Evolutionary conservation across 2,329 filamentous ascomycete genomes (phyloP).

Genomic region (Botryotinia globosa): DNA sequence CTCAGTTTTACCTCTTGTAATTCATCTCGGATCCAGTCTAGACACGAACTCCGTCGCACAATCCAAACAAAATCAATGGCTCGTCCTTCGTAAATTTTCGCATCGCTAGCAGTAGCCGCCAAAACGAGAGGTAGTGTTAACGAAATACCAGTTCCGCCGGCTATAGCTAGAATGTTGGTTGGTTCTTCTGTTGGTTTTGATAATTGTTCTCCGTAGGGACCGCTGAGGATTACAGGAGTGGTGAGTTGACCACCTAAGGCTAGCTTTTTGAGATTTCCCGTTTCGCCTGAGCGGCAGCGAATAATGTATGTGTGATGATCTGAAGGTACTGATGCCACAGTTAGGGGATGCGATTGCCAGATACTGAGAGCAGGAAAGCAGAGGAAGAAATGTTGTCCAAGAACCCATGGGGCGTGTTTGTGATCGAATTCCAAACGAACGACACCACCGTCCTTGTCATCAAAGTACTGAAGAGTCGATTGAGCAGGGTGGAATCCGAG

Average conservation of each 20-base stretch:
- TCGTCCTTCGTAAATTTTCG: constrained; percentile 3
- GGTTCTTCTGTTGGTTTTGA: constrained; percentile 39
- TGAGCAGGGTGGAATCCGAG: constrained; percentile 16
- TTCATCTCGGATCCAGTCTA: constrained; percentile 58
- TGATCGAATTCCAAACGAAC: constrained; percentile 65
- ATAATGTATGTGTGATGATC: constrained; percentile 55
- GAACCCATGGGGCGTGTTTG: constrained; percentile 61
- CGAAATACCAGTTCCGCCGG: constrained; percentile 58
- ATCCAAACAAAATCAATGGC: constrained; percentile 64
- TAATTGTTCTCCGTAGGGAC: constrained; percentile 3
- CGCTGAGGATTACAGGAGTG: constrained; percentile 12
- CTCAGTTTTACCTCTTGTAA: constrained; percentile 47
- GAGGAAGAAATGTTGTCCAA: constrained; percentile 75
- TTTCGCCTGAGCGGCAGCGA: constrained; percentile 58
- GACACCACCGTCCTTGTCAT: constrained; percentile 51
- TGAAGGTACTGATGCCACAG: constrained; percentile 70
- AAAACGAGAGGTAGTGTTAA: constrained; percentile 54
- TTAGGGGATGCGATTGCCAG: constrained; percentile 78
- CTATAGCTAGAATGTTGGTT: constrained; percentile 50
- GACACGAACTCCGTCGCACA: constrained; percentile 52
- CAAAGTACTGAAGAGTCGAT: constrained; percentile 5
- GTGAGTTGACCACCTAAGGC: not conserved
- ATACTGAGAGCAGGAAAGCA: constrained; percentile 70
- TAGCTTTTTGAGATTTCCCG: constrained; percentile 41
- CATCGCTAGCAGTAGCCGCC: constrained; percentile 39